Base-by-base conservation (phyloP, 176 grass and related monocot genomes). In the Otatea glauca region DNA sequence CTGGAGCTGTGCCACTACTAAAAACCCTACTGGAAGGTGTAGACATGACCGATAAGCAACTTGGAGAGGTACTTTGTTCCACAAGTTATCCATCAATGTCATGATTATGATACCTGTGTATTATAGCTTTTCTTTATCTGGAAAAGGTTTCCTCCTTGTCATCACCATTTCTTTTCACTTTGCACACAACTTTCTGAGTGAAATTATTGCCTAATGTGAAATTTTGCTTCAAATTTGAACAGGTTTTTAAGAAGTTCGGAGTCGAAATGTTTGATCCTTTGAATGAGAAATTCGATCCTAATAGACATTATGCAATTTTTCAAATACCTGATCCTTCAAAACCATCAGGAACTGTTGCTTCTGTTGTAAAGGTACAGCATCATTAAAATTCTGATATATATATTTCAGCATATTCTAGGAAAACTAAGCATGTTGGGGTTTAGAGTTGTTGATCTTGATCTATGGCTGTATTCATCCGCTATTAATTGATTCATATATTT, bases 1-100 rank as follows among this genome's bases (percentile, higher is more conserved):
- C 64, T 85, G 94, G 88, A 74, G 89, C 94, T 80, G 84, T 93
- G 43, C 74, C 81, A 44, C 70, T 91, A 20, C 69, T 96, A 39
- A 91, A 89, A 81, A 92, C 94, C 42, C 65, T 97, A 47, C 78
- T 93, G 42, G 94, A 90, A 58, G 94, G 89, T 84, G 87, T 92
- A 68, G 87, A 92, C 78, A 90, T 97, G 89, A 97, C 94, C 9
- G 85, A 94, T 10, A 97, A 97, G 66, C 94, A 97, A 90, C 85
- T 97, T 25, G 85, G 63, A 49, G 85, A 94, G 85, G 94, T 90
- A 88, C 61, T 89, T 68, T 53, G 6, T 29, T n/a, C 14, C 9
- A 16, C 29, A 74, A 49, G 45, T 6, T 50, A 65, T 51, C 32
- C 20, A 3, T 49, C 7, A 24, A 62, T 62, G 7, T 6, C 37